Evolutionary conservation across 805 yeast species (phyloP).

Genomic region (Pichia heedii): DNA sequence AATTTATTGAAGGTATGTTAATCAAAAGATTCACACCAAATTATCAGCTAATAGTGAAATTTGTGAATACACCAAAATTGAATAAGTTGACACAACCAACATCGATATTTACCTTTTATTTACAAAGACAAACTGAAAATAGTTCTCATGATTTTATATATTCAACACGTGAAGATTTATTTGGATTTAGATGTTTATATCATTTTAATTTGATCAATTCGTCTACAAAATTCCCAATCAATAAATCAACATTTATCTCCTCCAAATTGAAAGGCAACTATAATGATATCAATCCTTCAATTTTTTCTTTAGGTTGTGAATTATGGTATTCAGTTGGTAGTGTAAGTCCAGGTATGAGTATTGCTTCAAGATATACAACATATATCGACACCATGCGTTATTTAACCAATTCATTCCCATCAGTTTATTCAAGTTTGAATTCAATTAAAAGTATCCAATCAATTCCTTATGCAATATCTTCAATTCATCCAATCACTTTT

Average conservation of each 20-base stretch:
- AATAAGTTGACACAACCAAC: constrained; percentile 21
- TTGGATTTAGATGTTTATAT: constrained; percentile 75
- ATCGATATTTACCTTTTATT: constrained; percentile 54
- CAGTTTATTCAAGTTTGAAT: background rate
- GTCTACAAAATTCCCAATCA: background rate
- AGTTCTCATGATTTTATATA: constrained; percentile 66
- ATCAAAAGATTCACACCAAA: constrained; percentile 50
- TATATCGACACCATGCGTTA: constrained; percentile 27
- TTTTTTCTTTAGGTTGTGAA: constrained; percentile 74
- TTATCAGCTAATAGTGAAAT: constrained; percentile 62
- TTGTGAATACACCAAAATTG: constrained; percentile 50
- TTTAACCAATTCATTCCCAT: constrained; percentile 3
- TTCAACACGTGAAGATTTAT: constrained; percentile 72
- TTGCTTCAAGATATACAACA: constrained; percentile 78
- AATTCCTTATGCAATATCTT: constrained; percentile 6
- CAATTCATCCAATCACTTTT: constrained; percentile 64
- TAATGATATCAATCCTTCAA: constrained; percentile 21
- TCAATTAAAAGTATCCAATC: constrained; percentile 1
- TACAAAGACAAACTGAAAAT: constrained; percentile 58
- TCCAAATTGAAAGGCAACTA: constrained; percentile 3
- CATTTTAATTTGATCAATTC: constrained; percentile 36
- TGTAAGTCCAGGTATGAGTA: constrained; percentile 83
- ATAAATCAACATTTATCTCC: background rate
- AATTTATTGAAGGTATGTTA: constrained; percentile 79
- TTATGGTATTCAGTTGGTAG: constrained; percentile 78